These are phyloP conservation scores for Starmera amethionina DNA, from an alignment of 805 yeast genomes.

Conservation along the genomic window DNA sequence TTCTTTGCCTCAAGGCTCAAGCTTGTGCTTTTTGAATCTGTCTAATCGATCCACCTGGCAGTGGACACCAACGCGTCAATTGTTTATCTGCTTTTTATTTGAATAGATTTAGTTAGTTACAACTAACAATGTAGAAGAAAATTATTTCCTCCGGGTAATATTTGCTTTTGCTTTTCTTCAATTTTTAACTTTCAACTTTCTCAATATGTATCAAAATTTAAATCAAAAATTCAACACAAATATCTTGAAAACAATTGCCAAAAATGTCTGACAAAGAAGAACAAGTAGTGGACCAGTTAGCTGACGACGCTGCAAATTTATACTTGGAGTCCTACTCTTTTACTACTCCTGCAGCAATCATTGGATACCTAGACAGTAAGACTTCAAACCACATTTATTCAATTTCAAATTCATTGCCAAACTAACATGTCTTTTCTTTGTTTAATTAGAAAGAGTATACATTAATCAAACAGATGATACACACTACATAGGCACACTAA, in stretches of 20 bases:
- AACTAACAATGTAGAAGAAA: too few relatives aligned
- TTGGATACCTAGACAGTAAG: conserved; percentile 71
- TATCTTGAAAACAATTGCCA: conserved; percentile 2
- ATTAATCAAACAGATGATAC: conserved; percentile 87
- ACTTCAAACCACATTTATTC: not conserved
- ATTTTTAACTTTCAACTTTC: too few relatives aligned
- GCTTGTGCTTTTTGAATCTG: too few relatives aligned
- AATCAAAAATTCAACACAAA: not conserved
- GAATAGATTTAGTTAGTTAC: too few relatives aligned
- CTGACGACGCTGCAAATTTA: conserved; percentile 41
- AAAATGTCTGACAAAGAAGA: conserved; percentile 1
- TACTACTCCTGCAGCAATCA: conserved; percentile 85
- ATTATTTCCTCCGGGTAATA: not conserved
- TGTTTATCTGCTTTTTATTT: not conserved
- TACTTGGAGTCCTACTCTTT: conserved; percentile 74
- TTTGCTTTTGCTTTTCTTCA: not conserved
- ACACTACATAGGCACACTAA: conserved; percentile 74
- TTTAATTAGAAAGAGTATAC: conserved; percentile 45
- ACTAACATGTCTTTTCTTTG: not conserved
- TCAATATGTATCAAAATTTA: too few relatives aligned
- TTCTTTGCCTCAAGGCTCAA: too few relatives aligned
- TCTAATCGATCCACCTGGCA: too few relatives aligned
- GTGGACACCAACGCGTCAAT: too few relatives aligned
- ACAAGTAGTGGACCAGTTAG: conserved; percentile 11
- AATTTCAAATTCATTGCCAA: too few relatives aligned